These are phyloP conservation scores for Apostasia ramifera DNA, from an alignment of 106 monocot genomes.

Conservation along the genomic window DNA sequence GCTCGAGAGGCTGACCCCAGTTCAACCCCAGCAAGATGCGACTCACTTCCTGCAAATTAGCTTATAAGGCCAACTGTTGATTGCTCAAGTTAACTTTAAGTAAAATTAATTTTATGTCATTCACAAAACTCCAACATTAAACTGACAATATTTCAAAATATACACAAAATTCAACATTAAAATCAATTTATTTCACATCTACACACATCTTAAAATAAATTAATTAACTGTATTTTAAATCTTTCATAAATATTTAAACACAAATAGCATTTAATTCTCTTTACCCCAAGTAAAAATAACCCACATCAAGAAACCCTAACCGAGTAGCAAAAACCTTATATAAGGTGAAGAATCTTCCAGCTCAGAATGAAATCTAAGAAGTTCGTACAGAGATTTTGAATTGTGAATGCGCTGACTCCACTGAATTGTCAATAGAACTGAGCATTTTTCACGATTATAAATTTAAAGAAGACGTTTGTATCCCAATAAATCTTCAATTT, in stretches of 20 bases:
- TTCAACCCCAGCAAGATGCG: conserved; percentile 75
- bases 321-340: neutral
- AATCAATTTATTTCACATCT: too few relatives aligned
- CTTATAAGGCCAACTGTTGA: neutral
- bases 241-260: too few relatives aligned
- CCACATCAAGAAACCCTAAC: neutral
- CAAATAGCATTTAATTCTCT: too few relatives aligned
- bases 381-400: neutral
- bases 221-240: too few relatives aligned
- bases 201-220: too few relatives aligned
- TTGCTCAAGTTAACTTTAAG: too few relatives aligned
- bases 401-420: neutral
- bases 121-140: too few relatives aligned
- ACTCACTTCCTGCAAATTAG: conserved; percentile 67
- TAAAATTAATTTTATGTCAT: too few relatives aligned
- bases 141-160: too few relatives aligned
- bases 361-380: neutral
- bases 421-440: neutral
- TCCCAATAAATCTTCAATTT: neutral
- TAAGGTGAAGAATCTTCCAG: neutral
- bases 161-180: too few relatives aligned
- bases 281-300: too few relatives aligned
- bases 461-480: neutral
- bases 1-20: conserved; percentile 53
- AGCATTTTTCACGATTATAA: neutral